Base-by-base conservation (phyloP, 768 basidiomycete genomes). In the Boletus rubescentipes region DNA sequence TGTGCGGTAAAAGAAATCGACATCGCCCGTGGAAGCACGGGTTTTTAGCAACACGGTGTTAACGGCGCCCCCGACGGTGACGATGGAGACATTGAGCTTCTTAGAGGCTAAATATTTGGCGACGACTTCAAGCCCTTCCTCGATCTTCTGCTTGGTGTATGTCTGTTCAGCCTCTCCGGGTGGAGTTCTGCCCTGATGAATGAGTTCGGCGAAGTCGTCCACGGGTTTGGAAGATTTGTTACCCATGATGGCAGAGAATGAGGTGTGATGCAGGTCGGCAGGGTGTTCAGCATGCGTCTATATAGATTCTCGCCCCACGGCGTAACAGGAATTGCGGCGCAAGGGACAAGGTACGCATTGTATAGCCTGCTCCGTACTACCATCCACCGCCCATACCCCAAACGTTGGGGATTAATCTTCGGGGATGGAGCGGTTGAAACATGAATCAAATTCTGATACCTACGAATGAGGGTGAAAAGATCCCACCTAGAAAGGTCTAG, bases 1-100 rank as follows among this genome's bases (percentile, higher is more conserved):
- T 10, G 41, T 55, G 31, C 46, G 41, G 9, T 55, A 55, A 30
- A 57, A 57, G 53, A 55, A 57, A 35, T 57, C 55, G 35, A 57
- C 53, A 10, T 55, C 55, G 31, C 55, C 46, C 2, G 53, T 57
- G 30, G 55, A 38, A 16, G 53, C 53, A 26, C 53, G 55, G 31
- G 36, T 44, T 34, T 45, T 35, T 23, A 55, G 32, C 11, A 44
- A 7, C 42, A 57, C 46, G 5, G 53, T 57, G 46, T 55, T 57
- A 10, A 57, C 55, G 16, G 55, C 55, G 2, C 53, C 55, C 2
- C 55, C 55, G 20, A 55, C 46, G 21, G 54, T 14, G 37, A 49
- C 53, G 42, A 57, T 55, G 46, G 46, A 15, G 21, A 43, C 35
- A 9, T 57, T 9, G 39, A 46, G 55, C 6, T 15, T 7, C 21